Percentiles rank a stretch among this genome's conserved stretches.
Evolutionary conservation across 345 rosid genomes (phyloP).

Genomic region (Murraya paniculata): DNA sequence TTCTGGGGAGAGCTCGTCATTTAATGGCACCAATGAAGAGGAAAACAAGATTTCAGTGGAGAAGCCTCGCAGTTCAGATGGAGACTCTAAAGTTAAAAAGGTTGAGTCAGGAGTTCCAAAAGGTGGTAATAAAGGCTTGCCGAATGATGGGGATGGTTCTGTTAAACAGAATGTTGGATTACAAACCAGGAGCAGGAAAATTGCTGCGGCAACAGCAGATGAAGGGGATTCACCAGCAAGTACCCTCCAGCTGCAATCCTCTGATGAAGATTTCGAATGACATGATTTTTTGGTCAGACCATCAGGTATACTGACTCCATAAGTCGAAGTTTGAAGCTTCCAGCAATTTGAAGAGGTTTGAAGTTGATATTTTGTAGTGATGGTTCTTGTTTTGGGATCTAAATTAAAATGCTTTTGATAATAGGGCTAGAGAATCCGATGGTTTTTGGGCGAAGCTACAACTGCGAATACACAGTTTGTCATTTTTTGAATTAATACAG

Average conservation of each 20-base stretch:
- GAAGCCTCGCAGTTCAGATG: background rate
- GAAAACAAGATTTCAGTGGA: conserved; percentile 1
- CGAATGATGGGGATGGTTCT: background rate
- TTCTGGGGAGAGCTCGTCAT: background rate
- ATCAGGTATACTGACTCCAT: background rate
- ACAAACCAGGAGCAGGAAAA: background rate
- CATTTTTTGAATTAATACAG: too few species aligned
- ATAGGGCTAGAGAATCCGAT: background rate
- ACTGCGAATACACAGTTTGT: background rate
- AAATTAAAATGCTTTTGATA: background rate
- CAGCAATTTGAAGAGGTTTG: background rate
- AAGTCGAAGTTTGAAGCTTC: background rate
- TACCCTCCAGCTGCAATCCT: conserved; percentile 21
- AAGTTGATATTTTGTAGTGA: background rate
- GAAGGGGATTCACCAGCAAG: conserved; percentile 24
- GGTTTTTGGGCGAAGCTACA: background rate
- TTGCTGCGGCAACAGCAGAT: background rate
- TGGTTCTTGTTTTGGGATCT: background rate
- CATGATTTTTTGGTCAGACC: background rate
- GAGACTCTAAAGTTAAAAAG: background rate
- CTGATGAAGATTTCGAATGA: conserved; percentile 25
- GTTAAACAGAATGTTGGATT: background rate
- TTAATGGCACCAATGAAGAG: background rate
- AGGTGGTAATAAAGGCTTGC: background rate
- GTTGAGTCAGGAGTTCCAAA: background rate